Conservation (phyloP, 495 filamentous ascomycete genomes). For the Cercophora sp. region DNA sequence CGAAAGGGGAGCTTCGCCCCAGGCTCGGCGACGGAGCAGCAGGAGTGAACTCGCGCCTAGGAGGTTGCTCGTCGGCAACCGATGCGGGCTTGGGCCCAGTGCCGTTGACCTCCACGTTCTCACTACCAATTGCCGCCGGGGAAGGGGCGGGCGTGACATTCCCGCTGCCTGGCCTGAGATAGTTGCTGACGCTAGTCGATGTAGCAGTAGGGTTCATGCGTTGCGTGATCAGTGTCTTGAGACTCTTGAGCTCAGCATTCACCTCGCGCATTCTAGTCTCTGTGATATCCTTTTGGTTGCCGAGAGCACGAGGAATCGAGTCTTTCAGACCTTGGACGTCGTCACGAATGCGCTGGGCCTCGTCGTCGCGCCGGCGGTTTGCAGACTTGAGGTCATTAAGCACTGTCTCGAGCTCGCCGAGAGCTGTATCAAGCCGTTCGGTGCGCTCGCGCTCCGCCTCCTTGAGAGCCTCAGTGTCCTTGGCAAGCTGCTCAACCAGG, state of each 20-base stretch:
- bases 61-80: slow-evolving; percentile 29
- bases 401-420: slow-evolving; percentile 79
- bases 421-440: slow-evolving; percentile 74
- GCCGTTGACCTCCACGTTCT: slow-evolving; percentile 25
- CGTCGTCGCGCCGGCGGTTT: slow-evolving; percentile 75
- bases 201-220: slow-evolving; percentile 57
- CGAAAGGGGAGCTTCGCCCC: slow-evolving; percentile 33
- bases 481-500: slow-evolving; percentile 83
- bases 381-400: slow-evolving; percentile 75
- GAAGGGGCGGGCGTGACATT: slow-evolving; percentile 28
- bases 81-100: slow-evolving; percentile 20
- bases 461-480: slow-evolving; percentile 85
- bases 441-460: slow-evolving; percentile 78
- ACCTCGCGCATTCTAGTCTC: slow-evolving; percentile 81
- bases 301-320: slow-evolving; percentile 79
- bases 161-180: slow-evolving; percentile 36
- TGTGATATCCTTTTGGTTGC: slow-evolving; percentile 77
- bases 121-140: slow-evolving; percentile 27
- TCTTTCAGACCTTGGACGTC: slow-evolving; percentile 80
- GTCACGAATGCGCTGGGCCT: slow-evolving; percentile 76
- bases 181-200: slow-evolving; percentile 29
- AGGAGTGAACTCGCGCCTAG: slow-evolving; percentile 21
- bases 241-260: slow-evolving; percentile 80
- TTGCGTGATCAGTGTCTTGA: slow-evolving; percentile 84
- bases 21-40: slow-evolving; percentile 16